Conservation (phyloP, 2,329 filamentous ascomycete genomes). For the Bretziella fagacearum region DNA sequence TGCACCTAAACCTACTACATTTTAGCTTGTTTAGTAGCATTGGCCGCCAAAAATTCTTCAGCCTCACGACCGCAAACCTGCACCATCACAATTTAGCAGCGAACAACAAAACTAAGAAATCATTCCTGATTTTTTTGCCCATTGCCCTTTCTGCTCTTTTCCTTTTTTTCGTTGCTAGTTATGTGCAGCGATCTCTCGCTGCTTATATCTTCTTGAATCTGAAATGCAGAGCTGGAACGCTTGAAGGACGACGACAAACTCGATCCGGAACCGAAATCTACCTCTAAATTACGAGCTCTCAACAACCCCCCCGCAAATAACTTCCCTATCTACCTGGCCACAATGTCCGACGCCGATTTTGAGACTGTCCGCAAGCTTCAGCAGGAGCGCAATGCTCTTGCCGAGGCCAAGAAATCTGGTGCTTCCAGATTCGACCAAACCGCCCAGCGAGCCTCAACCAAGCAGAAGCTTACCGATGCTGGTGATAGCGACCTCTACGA, state of each 20-base stretch:
- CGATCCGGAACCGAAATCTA: slow-evolving; percentile 10
- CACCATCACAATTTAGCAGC: not conserved
- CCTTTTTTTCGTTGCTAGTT: slow-evolving; percentile 19
- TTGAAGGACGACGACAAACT: slow-evolving; percentile 13
- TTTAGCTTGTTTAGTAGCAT: not conserved
- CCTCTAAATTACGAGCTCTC: slow-evolving; percentile 2
- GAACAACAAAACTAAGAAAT: not conserved
- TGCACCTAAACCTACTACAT: slow-evolving; percentile 14
- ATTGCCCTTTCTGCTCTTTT: slow-evolving; percentile 17
- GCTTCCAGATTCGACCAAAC: slow-evolving; percentile 62
- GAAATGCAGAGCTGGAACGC: slow-evolving; percentile 15
- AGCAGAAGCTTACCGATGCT: slow-evolving; percentile 76
- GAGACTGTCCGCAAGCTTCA: slow-evolving; percentile 76
- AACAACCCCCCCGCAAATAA: not conserved
- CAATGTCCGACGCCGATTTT: slow-evolving; percentile 67
- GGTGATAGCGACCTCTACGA: slow-evolving; percentile 85
- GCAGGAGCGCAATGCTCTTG: slow-evolving; percentile 74
- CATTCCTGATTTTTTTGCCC: slow-evolving; percentile 16
- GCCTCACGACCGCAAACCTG: slow-evolving; percentile 13
- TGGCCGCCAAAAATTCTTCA: slow-evolving; percentile 13
- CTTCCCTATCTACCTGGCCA: slow-evolving; percentile 18
- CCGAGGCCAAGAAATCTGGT: slow-evolving; percentile 57
- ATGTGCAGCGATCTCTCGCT: slow-evolving; percentile 15
- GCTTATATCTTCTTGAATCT: slow-evolving; percentile 13
- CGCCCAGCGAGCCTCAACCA: slow-evolving; percentile 67